Percentiles rank a stretch among this genome's conserved stretches.
Conservation (phyloP, 1,139 yeast species). For the Debaryomyces sp. region DNA sequence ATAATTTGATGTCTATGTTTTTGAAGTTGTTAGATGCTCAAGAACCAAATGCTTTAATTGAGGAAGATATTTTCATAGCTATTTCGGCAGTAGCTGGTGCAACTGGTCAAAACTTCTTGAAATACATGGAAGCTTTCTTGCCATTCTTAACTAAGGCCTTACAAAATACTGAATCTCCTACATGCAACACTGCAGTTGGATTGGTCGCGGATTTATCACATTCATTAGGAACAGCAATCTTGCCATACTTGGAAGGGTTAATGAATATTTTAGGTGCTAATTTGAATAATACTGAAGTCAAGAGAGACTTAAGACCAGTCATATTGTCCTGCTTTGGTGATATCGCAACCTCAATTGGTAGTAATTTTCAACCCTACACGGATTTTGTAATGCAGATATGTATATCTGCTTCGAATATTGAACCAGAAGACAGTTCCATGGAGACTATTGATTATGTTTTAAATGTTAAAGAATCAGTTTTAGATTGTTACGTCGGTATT, state of each 20-base stretch:
- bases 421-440: constrained; percentile 59
- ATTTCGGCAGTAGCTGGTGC: constrained; percentile 89
- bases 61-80: constrained; percentile 92
- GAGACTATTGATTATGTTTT: constrained; percentile 80
- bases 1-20: constrained; percentile 81
- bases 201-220: constrained; percentile 97
- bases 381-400: constrained; percentile 77
- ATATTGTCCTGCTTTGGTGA: constrained; percentile 97
- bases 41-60: constrained; percentile 75
- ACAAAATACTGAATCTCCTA: constrained; percentile 78
- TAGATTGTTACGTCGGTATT: constrained; percentile 94
- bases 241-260: constrained; percentile 75
- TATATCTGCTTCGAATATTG: constrained; percentile 54
- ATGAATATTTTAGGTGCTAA: constrained; percentile 81
- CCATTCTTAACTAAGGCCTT: constrained; percentile 82
- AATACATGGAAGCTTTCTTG: constrained; percentile 78
- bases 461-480: constrained; percentile 77
- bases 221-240: constrained; percentile 74
- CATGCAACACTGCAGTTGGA: constrained; percentile 89
- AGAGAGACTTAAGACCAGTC: constrained; percentile 82
- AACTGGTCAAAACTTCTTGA: constrained; percentile 66
- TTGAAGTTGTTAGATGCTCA: constrained; percentile 65
- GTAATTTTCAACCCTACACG: constrained; percentile 72
- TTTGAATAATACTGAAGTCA: constrained; percentile 65
- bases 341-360: constrained; percentile 86